Percentiles rank a stretch among this genome's conserved stretches.
phyloP scores from a whole-genome alignment of 805 yeast species.

The Yarrowia phangngaensis region DNA sequence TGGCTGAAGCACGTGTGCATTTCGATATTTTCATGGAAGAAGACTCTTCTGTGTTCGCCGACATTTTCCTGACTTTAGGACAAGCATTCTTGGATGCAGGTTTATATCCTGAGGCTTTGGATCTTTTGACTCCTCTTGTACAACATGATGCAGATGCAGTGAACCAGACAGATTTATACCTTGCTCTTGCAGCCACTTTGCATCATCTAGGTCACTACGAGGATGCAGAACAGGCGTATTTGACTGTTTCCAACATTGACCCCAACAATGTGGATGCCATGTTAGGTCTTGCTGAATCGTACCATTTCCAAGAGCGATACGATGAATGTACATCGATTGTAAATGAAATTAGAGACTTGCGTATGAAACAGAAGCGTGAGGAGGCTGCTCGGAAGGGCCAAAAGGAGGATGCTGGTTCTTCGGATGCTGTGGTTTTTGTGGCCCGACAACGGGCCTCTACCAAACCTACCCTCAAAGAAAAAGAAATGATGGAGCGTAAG shows the following conservation, averaged over 20 bases:
- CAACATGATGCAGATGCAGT: slow-evolving; percentile 39
- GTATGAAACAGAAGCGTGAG: slow-evolving; percentile 29
- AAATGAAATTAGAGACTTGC: slow-evolving; percentile 33
- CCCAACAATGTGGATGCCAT: slow-evolving; percentile 69
- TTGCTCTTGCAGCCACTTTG: slow-evolving; percentile 50
- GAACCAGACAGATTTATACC: slow-evolving; percentile 4
- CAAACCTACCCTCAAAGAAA: slow-evolving; percentile 43
- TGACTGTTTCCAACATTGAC: slow-evolving; percentile 33
- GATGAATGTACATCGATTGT: slow-evolving; percentile 38
- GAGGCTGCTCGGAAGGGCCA: slow-evolving; percentile 6
- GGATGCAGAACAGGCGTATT: slow-evolving; percentile 37
- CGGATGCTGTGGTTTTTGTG: slow-evolving; percentile 19
- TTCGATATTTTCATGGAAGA: slow-evolving; percentile 56
- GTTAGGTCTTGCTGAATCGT: slow-evolving; percentile 76
- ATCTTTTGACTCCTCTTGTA: slow-evolving; percentile 54
- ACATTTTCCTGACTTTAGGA: slow-evolving; percentile 75
- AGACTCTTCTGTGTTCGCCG: slow-evolving; percentile 59
- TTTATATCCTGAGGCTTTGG: slow-evolving; percentile 69
- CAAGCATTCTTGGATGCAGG: slow-evolving; percentile 65
- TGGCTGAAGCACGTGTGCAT: slow-evolving; percentile 70
- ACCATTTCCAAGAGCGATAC: slow-evolving; percentile 44
- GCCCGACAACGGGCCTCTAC: slow-evolving; percentile 8
- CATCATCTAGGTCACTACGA: slow-evolving; percentile 62
- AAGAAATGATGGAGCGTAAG: slow-evolving; percentile 51
- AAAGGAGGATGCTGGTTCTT: slow-evolving; percentile 10